These are phyloP conservation scores for Mortierella sp. DNA, from an alignment of 371 early-diverging fungal species.

Conservation along the genomic window DNA sequence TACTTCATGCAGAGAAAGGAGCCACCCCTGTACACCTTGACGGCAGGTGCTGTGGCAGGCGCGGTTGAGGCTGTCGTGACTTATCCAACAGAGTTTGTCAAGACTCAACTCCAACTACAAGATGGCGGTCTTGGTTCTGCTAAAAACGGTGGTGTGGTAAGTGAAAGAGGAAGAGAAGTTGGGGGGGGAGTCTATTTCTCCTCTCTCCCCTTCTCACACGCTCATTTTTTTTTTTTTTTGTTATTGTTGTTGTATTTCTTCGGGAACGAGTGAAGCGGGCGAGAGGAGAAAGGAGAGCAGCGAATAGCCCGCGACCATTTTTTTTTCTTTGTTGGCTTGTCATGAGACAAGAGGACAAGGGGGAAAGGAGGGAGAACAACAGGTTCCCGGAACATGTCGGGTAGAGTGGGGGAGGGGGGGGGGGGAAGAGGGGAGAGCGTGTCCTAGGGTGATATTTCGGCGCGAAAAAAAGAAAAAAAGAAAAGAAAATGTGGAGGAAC, in stretches of 20 bases:
- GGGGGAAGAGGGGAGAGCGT: too few relatives aligned
- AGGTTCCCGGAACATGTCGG: too few relatives aligned
- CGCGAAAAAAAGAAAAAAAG: too few relatives aligned
- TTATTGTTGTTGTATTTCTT: background rate
- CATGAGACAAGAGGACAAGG: too few relatives aligned
- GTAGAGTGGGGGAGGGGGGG: too few relatives aligned
- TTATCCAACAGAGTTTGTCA: slow-evolving; percentile 94
- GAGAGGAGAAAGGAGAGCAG: background rate
- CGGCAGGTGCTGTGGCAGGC: slow-evolving; percentile 89
- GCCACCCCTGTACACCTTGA: slow-evolving; percentile 60
- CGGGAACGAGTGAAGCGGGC: background rate
- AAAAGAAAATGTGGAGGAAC: too few relatives aligned
- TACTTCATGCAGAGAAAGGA: slow-evolving; percentile 51
- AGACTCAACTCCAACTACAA: slow-evolving; percentile 93
- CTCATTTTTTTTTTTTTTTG: background rate
- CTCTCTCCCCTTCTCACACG: too few relatives aligned
- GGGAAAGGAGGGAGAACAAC: too few relatives aligned
- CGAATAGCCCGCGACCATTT: background rate
- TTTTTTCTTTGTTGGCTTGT: background rate
- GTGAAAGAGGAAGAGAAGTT: too few relatives aligned
- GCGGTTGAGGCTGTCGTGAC: slow-evolving; percentile 88
- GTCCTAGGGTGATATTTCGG: too few relatives aligned
- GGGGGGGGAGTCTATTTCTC: too few relatives aligned
- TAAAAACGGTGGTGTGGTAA: slow-evolving; percentile 38
- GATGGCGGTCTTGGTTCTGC: slow-evolving; percentile 53